These are phyloP conservation scores for Dendrocalamus sinicus DNA, from an alignment of 176 grass and related monocot species.

Conservation along the genomic window DNA sequence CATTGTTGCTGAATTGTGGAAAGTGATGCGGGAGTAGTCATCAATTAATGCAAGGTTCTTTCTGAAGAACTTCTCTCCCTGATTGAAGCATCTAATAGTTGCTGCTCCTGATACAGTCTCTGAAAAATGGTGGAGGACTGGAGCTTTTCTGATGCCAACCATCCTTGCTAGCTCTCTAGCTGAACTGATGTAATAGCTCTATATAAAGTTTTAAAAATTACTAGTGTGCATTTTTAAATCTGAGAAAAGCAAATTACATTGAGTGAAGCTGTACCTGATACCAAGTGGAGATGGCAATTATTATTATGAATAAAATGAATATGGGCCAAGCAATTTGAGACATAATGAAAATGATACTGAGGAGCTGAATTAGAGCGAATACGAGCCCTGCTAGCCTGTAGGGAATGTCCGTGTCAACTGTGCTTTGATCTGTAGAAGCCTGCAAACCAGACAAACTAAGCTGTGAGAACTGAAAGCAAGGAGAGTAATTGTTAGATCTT, in stretches of 20 bases:
- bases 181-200: slow-evolving; percentile 86
- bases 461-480: slow-evolving; percentile 8
- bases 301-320: slow-evolving; percentile 73
- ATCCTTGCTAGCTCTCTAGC: slow-evolving; percentile 89
- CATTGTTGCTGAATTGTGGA: slow-evolving; percentile 87
- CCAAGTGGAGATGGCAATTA: slow-evolving; percentile 70
- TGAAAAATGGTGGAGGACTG: slow-evolving; percentile 85
- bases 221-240: slow-evolving; percentile 20
- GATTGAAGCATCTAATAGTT: slow-evolving; percentile 87
- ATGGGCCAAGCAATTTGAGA: slow-evolving; percentile 92
- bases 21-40: slow-evolving; percentile 83
- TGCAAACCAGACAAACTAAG: slow-evolving; percentile 46
- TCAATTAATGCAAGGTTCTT: slow-evolving; percentile 71
- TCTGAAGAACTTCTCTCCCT: slow-evolving; percentile 65
- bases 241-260: slow-evolving; percentile 20
- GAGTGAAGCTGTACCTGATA: slow-evolving; percentile 73
- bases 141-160: slow-evolving; percentile 91
- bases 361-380: slow-evolving; percentile 87
- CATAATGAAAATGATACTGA: slow-evolving; percentile 83
- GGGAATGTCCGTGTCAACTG: slow-evolving; percentile 86
- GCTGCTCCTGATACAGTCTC: slow-evolving; percentile 79
- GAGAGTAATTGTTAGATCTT: slow-evolving; percentile 7
- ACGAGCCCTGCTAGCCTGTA: slow-evolving; percentile 86
- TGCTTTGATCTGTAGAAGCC: slow-evolving; percentile 88
- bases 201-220: slow-evolving; percentile 43